phyloP scores from a whole-genome alignment of 441 rosid genomes.

The Macaranga tanarius region DNA sequence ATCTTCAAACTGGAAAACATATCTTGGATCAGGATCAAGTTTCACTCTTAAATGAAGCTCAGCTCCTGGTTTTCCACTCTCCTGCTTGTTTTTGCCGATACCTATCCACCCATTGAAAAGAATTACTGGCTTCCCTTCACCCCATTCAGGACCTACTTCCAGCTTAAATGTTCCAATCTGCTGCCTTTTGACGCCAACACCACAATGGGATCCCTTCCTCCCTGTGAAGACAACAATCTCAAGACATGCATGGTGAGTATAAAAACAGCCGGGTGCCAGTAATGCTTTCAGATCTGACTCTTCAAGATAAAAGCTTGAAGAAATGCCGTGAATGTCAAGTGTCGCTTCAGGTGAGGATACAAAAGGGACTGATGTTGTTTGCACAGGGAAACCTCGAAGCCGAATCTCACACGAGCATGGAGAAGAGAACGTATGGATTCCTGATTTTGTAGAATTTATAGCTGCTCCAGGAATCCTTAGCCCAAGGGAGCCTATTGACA shows the following conservation, averaged over 20 bases:
- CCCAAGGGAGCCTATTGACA: conserved; percentile 86
- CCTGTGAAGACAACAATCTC: conserved; percentile 67
- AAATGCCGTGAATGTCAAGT: conserved; percentile 69
- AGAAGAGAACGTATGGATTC: conserved; percentile 48
- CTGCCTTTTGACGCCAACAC: conserved; percentile 74
- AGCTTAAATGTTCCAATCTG: conserved; percentile 79
- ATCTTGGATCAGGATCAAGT: conserved; percentile 93
- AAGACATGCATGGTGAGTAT: conserved; percentile 58
- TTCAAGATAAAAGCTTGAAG: conserved; percentile 84
- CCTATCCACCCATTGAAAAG: conserved; percentile 90
- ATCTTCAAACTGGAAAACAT: conserved; percentile 91
- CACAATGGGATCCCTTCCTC: conserved; percentile 68
- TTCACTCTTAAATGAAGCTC: conserved; percentile 88
- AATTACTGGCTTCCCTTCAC: conserved; percentile 64
- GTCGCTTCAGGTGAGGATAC: conserved; percentile 66
- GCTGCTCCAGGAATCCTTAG: conserved; percentile 60
- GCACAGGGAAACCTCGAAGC: conserved; percentile 86
- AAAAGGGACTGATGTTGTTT: conserved; percentile 69
- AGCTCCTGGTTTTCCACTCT: conserved; percentile 52
- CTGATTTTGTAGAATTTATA: conserved; percentile 42
- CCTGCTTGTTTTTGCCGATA: conserved; percentile 75
- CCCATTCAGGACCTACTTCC: conserved; percentile 90
- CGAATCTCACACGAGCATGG: conserved; percentile 79
- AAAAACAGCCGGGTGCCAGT: conserved; percentile 74
- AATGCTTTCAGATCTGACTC: conserved; percentile 83